These are phyloP conservation scores for Bidens hawaiensis DNA, from an alignment of 140 eudicot genomes.

Conservation along the genomic window DNA sequence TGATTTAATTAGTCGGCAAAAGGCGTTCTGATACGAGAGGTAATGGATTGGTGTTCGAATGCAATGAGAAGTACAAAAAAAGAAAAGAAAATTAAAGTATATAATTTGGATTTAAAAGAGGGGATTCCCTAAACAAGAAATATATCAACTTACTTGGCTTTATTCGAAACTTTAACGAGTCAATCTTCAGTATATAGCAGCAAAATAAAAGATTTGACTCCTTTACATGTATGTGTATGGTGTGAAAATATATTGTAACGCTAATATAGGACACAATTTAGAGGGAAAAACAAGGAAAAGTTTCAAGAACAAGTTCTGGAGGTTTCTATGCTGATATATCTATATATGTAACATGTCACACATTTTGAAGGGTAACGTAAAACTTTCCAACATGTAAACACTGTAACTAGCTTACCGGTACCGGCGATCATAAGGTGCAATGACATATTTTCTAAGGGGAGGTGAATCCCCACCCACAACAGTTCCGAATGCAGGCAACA, in stretches of 20 bases:
- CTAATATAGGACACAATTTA: neutral
- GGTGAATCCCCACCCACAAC: constrained; percentile 48
- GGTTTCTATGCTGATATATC: neutral
- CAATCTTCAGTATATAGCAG: no score
- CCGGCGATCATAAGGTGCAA: constrained; percentile 80
- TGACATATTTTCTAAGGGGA: constrained; percentile 37
- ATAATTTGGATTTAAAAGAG: no score
- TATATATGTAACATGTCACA: constrained; percentile 1
- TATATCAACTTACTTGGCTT: no score
- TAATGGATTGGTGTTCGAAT: no score
- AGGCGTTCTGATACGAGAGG: no score
- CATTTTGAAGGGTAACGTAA: neutral
- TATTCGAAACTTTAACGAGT: no score
- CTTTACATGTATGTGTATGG: neutral
- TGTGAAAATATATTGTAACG: neutral
- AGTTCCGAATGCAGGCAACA: constrained; percentile 67
- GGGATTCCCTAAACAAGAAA: no score
- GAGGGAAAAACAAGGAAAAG: neutral
- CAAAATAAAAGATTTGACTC: no score
- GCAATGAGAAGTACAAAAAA: no score
- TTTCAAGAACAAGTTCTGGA: neutral
- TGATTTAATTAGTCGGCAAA: no score
- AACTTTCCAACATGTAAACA: neutral
- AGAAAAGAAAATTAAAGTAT: no score
- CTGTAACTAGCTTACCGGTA: constrained; percentile 40